Evolutionary conservation across 2,329 filamentous ascomycete species (phyloP).

Genomic region (Cordyceps javanica): DNA sequence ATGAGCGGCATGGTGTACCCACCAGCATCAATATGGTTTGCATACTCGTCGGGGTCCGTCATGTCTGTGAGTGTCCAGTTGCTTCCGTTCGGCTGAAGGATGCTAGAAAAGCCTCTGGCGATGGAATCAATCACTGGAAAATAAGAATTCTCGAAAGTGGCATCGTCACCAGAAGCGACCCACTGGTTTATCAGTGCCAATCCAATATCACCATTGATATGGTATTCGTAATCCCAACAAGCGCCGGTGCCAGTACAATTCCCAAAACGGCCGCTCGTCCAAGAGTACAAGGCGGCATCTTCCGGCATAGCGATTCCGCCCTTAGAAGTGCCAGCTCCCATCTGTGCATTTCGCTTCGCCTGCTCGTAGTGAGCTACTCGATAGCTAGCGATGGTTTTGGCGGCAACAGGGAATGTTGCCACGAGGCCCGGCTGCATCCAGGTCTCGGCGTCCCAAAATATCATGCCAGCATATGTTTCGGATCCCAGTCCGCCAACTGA

Average conservation of each 20-base stretch:
- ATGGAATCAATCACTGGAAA: slow-evolving; percentile 60
- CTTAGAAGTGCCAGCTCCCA: slow-evolving; percentile 38
- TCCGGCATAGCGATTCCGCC: slow-evolving; percentile 51
- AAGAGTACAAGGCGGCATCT: slow-evolving; percentile 47
- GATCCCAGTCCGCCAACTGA: slow-evolving; percentile 23
- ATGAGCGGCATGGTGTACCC: slow-evolving; percentile 63
- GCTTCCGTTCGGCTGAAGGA: slow-evolving; percentile 54
- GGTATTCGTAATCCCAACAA: slow-evolving; percentile 67
- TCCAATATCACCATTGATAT: slow-evolving; percentile 63
- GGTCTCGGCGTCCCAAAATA: slow-evolving; percentile 26
- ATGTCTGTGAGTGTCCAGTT: slow-evolving; percentile 52
- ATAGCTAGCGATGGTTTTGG: slow-evolving; percentile 22
- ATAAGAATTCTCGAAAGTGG: slow-evolving; percentile 26
- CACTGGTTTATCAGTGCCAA: slow-evolving; percentile 29
- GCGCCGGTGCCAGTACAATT: slow-evolving; percentile 56
- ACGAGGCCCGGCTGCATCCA: slow-evolving; percentile 24
- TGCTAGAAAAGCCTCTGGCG: slow-evolving; percentile 54
- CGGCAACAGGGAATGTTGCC: slow-evolving; percentile 20
- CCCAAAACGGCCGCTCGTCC: slow-evolving; percentile 60
- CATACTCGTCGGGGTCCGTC: slow-evolving; percentile 69
- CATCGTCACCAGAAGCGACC: slow-evolving; percentile 20
- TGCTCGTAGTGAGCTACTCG: slow-evolving; percentile 32
- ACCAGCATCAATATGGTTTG: slow-evolving; percentile 60
- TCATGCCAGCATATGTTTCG: slow-evolving; percentile 24
- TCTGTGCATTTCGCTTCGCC: slow-evolving; percentile 54